Evolutionary conservation across 139 green algal genomes (phyloP).

Genomic region (Asterochloris erici): DNA sequence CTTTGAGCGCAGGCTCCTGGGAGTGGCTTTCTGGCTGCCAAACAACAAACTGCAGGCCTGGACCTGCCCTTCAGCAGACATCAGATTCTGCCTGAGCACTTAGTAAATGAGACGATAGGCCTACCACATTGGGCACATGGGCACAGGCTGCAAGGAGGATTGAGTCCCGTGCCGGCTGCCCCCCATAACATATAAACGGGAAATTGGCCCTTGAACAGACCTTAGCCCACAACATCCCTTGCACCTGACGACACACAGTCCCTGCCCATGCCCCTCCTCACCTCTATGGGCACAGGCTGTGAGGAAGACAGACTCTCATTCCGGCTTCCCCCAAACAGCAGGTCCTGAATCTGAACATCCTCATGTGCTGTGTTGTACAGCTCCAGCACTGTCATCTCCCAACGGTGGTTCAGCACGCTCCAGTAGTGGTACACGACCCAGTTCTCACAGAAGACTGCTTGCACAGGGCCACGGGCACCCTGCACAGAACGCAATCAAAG

Average conservation of each 20-base stretch:
- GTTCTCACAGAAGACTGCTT: slow-evolving; percentile 73
- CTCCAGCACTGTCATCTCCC: slow-evolving; percentile 68
- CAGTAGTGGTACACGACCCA: slow-evolving; percentile 83
- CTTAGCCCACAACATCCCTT: not conserved
- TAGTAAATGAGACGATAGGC: too few species aligned
- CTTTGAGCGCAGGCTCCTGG: too few species aligned
- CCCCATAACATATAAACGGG: too few species aligned
- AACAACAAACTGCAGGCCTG: too few species aligned
- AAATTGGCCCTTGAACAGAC: not conserved
- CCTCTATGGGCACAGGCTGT: slow-evolving; percentile 51
- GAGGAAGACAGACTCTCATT: slow-evolving; percentile 56
- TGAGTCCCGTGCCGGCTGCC: too few species aligned
- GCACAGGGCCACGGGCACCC: slow-evolving; percentile 64
- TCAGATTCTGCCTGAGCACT: too few species aligned
- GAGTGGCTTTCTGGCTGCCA: too few species aligned
- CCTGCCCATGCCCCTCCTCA: not conserved
- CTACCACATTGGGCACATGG: too few species aligned
- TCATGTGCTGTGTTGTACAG: slow-evolving; percentile 70
- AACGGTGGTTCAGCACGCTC: slow-evolving; percentile 42
- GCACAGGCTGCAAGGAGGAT: too few species aligned
- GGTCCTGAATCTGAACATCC: slow-evolving; percentile 40
- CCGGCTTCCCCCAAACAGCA: slow-evolving; percentile 34
- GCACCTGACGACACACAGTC: too few species aligned
- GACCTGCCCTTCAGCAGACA: too few species aligned
- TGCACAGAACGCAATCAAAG: slow-evolving; percentile 16